Base-by-base conservation (phyloP, 2,329 filamentous ascomycete genomes). In the Exophiala oligosperma region DNA sequence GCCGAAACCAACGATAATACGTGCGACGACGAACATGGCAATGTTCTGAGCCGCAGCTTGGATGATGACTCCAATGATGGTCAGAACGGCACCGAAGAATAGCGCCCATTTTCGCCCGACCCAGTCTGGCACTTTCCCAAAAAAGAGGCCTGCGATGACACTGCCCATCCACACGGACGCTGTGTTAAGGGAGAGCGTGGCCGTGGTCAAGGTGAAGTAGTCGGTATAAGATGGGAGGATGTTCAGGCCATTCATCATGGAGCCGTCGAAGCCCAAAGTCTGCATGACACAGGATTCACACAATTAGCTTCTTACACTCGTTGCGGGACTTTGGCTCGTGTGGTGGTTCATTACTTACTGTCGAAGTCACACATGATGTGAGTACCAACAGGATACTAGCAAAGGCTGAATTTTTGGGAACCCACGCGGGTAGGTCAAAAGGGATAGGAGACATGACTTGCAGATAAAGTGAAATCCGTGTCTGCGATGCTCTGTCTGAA, bases 211-310 rank as follows among this genome's bases (percentile, higher is more conserved):
- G 3, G 76, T 64, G 70, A 85, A 85, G 67, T 84, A 85, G 38
- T 82, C 74, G 0, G 74, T 78, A 66, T 84, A 85, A 0, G 76
- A 78, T 0, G 81, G 81, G 14, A 85, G 67, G 57, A 85, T 84
- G 57, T 84, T 81, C 24, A 86, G 73, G 0, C 80, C 81, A 59
- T 84, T 84, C 70, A 84, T 73, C 72, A 84, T 80, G 2, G 78
- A 81, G 1, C 76, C 76, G 56, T 81, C 78, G 52, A 79, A 71
- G 8, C 68, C 69, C 9, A 63, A 50, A 12, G 68, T 70, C 67
- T 70, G 38, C 24, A 17, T n/a, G 40, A 43, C 40, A 43, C 40
- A 21, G 14, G n/a, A 23, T 8, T 43, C 40, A 43, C n/a, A 23
- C n/a, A 23, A 11, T 43, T 14, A 43, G 40, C 40, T 17, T 7